These are phyloP conservation scores for Giardia muris DNA, from an alignment of 208 protist species.

Conservation along the genomic window DNA sequence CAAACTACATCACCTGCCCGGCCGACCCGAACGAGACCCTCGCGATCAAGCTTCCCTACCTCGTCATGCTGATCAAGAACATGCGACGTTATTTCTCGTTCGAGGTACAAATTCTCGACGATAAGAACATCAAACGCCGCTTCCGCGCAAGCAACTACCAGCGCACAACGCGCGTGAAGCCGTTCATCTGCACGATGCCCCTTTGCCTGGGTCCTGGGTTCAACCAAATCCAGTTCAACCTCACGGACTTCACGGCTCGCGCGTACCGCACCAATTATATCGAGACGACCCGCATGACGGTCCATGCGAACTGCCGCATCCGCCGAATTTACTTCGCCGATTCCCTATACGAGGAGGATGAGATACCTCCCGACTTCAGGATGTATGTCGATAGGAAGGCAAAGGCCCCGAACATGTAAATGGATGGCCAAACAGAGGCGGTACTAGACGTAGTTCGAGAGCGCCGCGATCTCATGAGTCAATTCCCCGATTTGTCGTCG, in stretches of 20 bases:
- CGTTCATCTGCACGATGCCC: constrained; percentile 97
- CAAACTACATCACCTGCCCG: constrained; percentile 87
- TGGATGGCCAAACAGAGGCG: neutral
- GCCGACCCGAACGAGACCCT: constrained; percentile 79
- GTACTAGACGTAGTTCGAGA: neutral
- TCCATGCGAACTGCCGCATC: constrained; percentile 94
- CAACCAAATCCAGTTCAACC: constrained; percentile 97
- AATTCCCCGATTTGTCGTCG: neutral
- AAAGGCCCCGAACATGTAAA: neutral
- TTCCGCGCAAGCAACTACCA: constrained; percentile 95
- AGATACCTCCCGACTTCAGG: constrained; percentile 95
- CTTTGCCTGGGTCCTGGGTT: constrained; percentile 79
- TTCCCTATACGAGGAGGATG: constrained; percentile 90
- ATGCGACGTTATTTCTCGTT: constrained; percentile 94
- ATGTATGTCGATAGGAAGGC: constrained; percentile 29
- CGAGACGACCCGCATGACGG: constrained; percentile 81
- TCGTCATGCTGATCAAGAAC: constrained; percentile 97
- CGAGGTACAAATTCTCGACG: constrained; percentile 92
- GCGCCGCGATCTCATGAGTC: neutral
- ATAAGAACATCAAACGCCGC: constrained; percentile 84
- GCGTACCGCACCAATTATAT: constrained; percentile 98
- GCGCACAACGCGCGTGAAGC: constrained; percentile 85
- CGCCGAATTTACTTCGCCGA: constrained; percentile 95
- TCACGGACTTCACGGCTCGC: constrained; percentile 84
- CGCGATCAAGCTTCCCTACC: constrained; percentile 94